Conservation (phyloP, 495 filamentous ascomycete genomes). For the Trichoderma gamsii region DNA sequence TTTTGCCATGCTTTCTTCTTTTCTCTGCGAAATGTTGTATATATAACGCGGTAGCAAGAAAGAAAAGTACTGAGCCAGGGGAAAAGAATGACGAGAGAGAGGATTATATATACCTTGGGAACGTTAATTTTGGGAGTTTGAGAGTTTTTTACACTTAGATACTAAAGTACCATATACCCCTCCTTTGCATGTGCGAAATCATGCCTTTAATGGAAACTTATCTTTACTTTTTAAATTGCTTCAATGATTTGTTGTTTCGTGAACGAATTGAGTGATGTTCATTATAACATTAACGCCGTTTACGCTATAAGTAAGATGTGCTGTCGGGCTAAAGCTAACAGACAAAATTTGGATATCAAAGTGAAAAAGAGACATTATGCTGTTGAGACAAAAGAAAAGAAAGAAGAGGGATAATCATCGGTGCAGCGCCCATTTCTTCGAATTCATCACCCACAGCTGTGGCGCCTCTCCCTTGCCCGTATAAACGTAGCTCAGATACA, state of each 20-base stretch:
- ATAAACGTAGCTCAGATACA: slow-evolving; percentile 19
- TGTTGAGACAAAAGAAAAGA: too few species aligned
- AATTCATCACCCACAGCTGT: slow-evolving; percentile 12
- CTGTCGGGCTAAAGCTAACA: not conserved
- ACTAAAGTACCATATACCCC: not conserved
- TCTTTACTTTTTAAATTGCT: not conserved
- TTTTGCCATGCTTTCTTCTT: not conserved
- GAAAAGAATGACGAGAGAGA: not conserved
- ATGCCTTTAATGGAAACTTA: slow-evolving; percentile 2
- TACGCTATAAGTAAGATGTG: not conserved
- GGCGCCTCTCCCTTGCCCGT: slow-evolving; percentile 1
- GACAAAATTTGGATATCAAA: not conserved
- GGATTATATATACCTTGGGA: slow-evolving; percentile 4
- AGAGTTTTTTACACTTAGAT: not conserved
- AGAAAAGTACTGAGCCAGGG: not conserved
- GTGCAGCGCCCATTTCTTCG: not conserved
- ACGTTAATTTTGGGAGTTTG: slow-evolving; percentile 1
- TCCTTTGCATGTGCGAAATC: not conserved
- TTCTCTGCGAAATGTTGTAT: not conserved
- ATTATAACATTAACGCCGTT: not conserved
- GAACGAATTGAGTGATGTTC: not conserved
- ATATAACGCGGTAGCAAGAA: slow-evolving; percentile 3
- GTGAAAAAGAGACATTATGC: not conserved
- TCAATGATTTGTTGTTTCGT: not conserved
- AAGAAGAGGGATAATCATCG: not conserved